Evolutionary conservation across 108 stramenopile species (phyloP).

Genomic region (Skeletonema menzelii): DNA sequence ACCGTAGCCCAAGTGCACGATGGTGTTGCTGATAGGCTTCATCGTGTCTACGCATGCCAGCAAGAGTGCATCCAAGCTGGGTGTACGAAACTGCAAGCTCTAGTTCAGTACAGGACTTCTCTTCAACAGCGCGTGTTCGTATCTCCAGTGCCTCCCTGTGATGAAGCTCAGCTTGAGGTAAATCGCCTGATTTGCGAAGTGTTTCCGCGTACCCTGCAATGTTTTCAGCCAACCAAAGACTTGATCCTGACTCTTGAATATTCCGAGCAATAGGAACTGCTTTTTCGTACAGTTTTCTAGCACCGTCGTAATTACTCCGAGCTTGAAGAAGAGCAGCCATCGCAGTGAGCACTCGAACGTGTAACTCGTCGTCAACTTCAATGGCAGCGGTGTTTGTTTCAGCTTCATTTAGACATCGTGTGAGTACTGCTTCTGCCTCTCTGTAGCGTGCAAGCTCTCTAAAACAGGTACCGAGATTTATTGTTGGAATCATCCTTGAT

Average conservation of each 20-base stretch:
- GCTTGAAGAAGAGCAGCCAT: constrained; percentile 45
- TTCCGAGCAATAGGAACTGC: constrained; percentile 51
- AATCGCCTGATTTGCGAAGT: constrained; percentile 44
- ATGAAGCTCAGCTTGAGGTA: constrained; percentile 45
- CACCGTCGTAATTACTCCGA: constrained; percentile 45
- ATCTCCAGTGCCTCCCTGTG: constrained; percentile 48
- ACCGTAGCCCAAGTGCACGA: constrained; percentile 34
- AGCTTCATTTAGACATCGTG: constrained; percentile 39
- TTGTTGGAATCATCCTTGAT: constrained; percentile 42
- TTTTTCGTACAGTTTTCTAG: constrained; percentile 40
- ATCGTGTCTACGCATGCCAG: constrained; percentile 33
- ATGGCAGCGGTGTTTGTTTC: constrained; percentile 19
- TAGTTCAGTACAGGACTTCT: constrained; percentile 47
- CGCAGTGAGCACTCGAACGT: constrained; percentile 43
- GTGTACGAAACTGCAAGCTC: constrained; percentile 52
- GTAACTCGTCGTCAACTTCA: constrained; percentile 32
- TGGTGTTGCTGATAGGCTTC: constrained; percentile 48
- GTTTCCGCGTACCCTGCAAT: constrained; percentile 54
- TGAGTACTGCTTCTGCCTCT: constrained; percentile 49
- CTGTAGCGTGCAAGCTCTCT: constrained; percentile 52
- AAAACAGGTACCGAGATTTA: constrained; percentile 45
- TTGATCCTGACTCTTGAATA: constrained; percentile 50
- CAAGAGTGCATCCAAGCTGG: constrained; percentile 51
- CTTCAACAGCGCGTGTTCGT: constrained; percentile 44
- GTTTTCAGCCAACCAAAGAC: constrained; percentile 47